These are phyloP conservation scores for Solanum hybrid DNA, from an alignment of 305 asterid species.

Conservation along the genomic window DNA sequence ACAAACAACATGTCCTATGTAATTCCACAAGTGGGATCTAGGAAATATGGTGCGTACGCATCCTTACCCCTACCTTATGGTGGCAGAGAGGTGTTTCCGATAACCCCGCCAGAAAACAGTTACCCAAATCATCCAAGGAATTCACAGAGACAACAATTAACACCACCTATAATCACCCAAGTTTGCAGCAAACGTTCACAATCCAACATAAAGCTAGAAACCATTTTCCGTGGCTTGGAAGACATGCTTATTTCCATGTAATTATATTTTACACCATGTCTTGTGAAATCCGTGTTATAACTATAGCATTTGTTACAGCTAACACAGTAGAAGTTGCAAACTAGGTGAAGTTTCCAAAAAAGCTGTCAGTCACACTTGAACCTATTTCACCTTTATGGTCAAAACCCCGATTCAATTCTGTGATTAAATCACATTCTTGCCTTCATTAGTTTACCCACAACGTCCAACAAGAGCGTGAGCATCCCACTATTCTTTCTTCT, in stretches of 20 bases:
- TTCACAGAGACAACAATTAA: neutral
- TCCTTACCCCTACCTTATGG: neutral
- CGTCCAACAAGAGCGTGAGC: neutral
- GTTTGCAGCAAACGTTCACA: neutral
- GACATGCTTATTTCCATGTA: neutral
- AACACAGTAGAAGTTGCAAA: neutral
- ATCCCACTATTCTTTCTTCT: neutral
- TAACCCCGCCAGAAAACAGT: neutral
- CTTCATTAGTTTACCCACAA: neutral
- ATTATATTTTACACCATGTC: neutral
- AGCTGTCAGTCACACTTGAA: neutral
- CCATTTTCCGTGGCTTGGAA: neutral
- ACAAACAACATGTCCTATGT: neutral
- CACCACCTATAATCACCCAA: neutral
- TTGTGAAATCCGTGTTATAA: neutral
- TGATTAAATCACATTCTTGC: neutral
- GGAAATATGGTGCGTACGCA: neutral
- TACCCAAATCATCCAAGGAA: neutral
- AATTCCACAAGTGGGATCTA: neutral
- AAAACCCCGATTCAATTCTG: neutral
- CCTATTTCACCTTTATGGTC: neutral
- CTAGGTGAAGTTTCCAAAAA: neutral
- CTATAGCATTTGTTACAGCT: neutral
- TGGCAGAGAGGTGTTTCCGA: neutral
- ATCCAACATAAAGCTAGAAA: neutral